These are phyloP conservation scores for Catenaria anguillulae DNA, from an alignment of 371 early-diverging fungal species.

Conservation along the genomic window DNA sequence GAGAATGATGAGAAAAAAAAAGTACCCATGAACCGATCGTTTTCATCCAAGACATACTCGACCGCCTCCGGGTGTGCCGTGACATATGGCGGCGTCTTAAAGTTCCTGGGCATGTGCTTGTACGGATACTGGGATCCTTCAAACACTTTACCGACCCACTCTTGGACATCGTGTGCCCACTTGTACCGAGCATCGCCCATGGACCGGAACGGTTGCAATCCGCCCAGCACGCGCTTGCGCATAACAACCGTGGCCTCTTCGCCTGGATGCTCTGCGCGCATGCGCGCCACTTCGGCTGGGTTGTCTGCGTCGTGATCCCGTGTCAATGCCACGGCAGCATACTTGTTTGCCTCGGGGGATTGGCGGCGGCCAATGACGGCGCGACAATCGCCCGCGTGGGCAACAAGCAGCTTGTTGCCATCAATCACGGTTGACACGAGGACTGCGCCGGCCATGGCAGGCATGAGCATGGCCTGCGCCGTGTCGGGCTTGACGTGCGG, in stretches of 20 bases:
- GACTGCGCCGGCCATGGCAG: conserved; percentile 4
- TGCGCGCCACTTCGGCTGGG: conserved; percentile 39
- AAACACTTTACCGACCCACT: conserved; percentile 6
- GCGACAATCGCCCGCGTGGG: conserved; percentile 31
- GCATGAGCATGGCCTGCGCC: neutral
- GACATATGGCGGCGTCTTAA: conserved; percentile 80
- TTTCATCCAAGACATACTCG: neutral
- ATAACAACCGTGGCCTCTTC: conserved; percentile 46
- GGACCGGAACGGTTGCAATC: conserved; percentile 55
- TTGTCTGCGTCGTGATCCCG: conserved; percentile 56
- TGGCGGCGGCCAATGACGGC: conserved; percentile 38
- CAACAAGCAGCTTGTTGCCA: conserved; percentile 44
- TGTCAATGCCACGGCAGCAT: conserved; percentile 39
- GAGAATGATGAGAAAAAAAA: neutral
- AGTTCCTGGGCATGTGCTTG: conserved; percentile 47
- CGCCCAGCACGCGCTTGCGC: conserved; percentile 56
- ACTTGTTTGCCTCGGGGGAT: conserved; percentile 8
- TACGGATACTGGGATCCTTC: conserved; percentile 14
- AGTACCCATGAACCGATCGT: neutral
- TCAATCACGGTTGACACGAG: conserved; percentile 23
- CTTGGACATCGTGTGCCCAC: conserved; percentile 1
- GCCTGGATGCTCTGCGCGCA: conserved; percentile 60
- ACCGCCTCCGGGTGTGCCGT: conserved; percentile 74
- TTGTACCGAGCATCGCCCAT: conserved; percentile 75
- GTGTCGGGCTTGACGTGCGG: too few relatives aligned